Evolutionary conservation across 345 rosid species (phyloP).

Genomic region (Abelmoschus esculentus): DNA sequence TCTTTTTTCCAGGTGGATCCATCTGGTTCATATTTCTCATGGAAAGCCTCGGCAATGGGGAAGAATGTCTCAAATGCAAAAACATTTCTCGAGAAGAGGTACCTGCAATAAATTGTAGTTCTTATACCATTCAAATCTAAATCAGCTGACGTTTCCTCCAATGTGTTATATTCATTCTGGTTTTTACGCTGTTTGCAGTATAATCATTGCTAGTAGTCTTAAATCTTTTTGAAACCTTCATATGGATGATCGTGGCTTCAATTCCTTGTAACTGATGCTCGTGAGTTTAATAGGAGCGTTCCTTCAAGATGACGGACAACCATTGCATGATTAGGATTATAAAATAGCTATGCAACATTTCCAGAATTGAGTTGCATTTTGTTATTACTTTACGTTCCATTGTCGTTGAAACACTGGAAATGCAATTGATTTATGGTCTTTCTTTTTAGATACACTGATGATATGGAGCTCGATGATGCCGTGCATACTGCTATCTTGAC

Average conservation of each 20-base stretch:
- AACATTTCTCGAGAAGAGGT: constrained; percentile 95
- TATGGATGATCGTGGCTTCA: neutral
- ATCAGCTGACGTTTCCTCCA: neutral
- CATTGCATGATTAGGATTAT: neutral
- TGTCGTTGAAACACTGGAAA: neutral
- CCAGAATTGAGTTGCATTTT: neutral
- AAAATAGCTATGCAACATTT: neutral
- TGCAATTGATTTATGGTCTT: neutral
- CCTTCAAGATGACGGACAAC: neutral
- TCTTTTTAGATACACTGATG: constrained; percentile 69
- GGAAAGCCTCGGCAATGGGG: constrained; percentile 99
- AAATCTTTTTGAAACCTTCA: neutral
- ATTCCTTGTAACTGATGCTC: neutral
- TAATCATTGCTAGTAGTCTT: neutral
- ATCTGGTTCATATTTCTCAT: constrained; percentile 94
- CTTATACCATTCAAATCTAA: neutral
- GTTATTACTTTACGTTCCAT: neutral
- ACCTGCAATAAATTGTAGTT: neutral
- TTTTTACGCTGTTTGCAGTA: neutral
- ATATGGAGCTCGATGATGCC: constrained; percentile 99
- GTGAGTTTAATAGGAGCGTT: neutral
- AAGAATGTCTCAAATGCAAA: constrained; percentile 93
- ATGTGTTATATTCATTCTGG: neutral
- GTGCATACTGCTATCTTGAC: constrained; percentile 95
- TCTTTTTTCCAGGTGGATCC: constrained; percentile 60